Evolutionary conservation across 2,329 filamentous ascomycete genomes (phyloP).

Genomic region (Periconia digitata): DNA sequence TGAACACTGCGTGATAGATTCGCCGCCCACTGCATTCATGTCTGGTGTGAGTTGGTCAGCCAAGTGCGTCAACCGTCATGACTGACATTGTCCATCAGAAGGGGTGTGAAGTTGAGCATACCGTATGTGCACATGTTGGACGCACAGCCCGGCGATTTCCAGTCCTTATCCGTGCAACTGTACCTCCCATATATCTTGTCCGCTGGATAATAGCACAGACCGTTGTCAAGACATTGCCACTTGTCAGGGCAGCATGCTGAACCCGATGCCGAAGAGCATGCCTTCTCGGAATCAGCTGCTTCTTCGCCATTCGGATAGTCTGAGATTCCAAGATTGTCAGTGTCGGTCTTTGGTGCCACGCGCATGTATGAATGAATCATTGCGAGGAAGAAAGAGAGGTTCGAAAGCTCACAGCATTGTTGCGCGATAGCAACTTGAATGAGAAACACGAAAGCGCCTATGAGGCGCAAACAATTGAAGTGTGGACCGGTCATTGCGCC

Average conservation of each 20-base stretch:
- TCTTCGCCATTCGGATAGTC: slow-evolving; percentile 38
- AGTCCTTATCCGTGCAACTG: slow-evolving; percentile 39
- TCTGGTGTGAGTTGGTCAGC: slow-evolving; percentile 10
- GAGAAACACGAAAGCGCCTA: slow-evolving; percentile 17
- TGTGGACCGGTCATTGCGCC: not conserved
- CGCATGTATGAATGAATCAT: not conserved
- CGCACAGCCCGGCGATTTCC: slow-evolving; percentile 35
- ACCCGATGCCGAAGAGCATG: slow-evolving; percentile 36
- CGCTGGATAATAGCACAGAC: slow-evolving; percentile 35
- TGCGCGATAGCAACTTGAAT: slow-evolving; percentile 21
- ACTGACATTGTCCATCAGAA: not conserved
- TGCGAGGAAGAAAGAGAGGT: not conserved
- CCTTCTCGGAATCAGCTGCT: slow-evolving; percentile 28
- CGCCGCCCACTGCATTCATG: slow-evolving; percentile 26
- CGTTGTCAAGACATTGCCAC: slow-evolving; percentile 42
- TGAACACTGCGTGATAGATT: slow-evolving; percentile 35
- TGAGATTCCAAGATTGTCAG: slow-evolving; percentile 18
- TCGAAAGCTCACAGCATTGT: slow-evolving; percentile 32
- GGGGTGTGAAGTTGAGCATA: slow-evolving; percentile 11
- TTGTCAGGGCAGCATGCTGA: slow-evolving; percentile 40
- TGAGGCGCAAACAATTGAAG: not conserved
- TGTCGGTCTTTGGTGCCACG: not conserved
- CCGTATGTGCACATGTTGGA: slow-evolving; percentile 40
- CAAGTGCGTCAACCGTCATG: too few species aligned
- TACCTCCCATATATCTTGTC: slow-evolving; percentile 33